Evolutionary conservation across 768 basidiomycete species (phyloP), one percentile per base, ranked within the genome.

Genomic region (Megacollybia marginata): DNA sequence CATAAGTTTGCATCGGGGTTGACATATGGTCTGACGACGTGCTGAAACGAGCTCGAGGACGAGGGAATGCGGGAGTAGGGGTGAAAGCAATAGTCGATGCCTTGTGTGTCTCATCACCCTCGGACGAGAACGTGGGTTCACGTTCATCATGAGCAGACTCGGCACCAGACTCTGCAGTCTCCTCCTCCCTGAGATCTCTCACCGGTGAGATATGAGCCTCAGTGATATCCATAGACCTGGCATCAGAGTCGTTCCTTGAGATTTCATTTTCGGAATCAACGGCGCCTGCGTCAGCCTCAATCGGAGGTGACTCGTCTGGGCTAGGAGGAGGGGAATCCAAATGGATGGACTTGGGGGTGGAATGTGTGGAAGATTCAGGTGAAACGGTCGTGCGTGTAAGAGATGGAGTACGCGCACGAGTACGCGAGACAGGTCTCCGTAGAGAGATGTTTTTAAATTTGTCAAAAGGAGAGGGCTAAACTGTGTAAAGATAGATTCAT

Each of bases 101-200:
- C 23, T 58, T 57, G 55, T 69, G 67, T 35, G 69, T 68, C 45
- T 62, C 60, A 4, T 69, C 65, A 12, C 76, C 82, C 33, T 85
- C 82, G 9, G 86, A 85, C 0, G 85, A 86, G 58, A 88, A 88
- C 0, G 85, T 88, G 5, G 84, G 82, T 46, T 85, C 83, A 33
- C 59, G 65, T 19, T 63, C 63, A 28, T 53, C 50, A 35, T 51
- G 44, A 10, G 33, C 15, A 33, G 49, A 15, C 44, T 43, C 38
- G 15, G 13, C 15, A 40, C 38, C 38, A n/a, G 15, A 23, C 13
- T 16, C 13, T 19, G 15, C 44, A 28, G 15, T 23, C 5, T 51
- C 44, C 31, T 58, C 55, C 36, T 59, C 55, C 6, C 48, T 34
- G 28, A 35, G 19, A 16, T 67, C 59, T 40, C 55, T 61, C 10